phyloP scores from a whole-genome alignment of 169 alveolate genomes.

The Sarcocystis neurona region DNA sequence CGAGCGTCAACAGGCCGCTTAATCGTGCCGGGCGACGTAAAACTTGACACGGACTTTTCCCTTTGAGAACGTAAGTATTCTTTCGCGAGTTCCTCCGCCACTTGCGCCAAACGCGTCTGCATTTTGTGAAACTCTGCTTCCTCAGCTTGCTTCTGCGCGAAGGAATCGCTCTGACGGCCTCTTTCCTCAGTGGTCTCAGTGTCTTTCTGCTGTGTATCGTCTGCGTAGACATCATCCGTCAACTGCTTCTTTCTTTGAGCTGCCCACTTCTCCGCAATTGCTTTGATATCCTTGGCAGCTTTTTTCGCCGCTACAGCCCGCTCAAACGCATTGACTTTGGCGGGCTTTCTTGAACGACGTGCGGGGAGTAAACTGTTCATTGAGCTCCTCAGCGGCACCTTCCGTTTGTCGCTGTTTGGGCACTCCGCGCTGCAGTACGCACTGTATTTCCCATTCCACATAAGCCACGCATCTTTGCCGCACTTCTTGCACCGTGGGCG shows the following conservation, averaged over 20 bases:
- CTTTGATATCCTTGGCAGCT: constrained; percentile 45
- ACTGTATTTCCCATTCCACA: constrained; percentile 56
- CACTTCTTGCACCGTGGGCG: constrained; percentile 61
- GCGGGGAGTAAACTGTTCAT: background rate
- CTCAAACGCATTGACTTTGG: constrained; percentile 35
- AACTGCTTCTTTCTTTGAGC: background rate
- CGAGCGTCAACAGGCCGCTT: too few relatives aligned
- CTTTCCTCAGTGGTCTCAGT: background rate
- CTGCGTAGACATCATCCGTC: background rate
- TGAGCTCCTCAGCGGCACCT: constrained; percentile 36
- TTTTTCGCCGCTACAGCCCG: constrained; percentile 59
- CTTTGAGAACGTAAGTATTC: background rate
- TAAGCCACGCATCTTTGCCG: constrained; percentile 61
- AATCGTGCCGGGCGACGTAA: too few relatives aligned
- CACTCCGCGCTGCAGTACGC: constrained; percentile 54
- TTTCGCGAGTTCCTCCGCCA: background rate
- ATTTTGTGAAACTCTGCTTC: background rate
- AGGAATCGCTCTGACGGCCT: background rate
- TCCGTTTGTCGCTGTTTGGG: background rate
- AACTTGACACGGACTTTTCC: too few relatives aligned
- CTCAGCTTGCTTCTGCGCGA: background rate
- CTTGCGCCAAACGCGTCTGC: background rate
- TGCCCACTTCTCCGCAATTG: constrained; percentile 2
- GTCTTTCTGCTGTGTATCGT: background rate
- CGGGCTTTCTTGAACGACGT: background rate